phyloP scores from a whole-genome alignment of 2,329 filamentous ascomycete species.

The Microcyclospora tardicrescens region DNA sequence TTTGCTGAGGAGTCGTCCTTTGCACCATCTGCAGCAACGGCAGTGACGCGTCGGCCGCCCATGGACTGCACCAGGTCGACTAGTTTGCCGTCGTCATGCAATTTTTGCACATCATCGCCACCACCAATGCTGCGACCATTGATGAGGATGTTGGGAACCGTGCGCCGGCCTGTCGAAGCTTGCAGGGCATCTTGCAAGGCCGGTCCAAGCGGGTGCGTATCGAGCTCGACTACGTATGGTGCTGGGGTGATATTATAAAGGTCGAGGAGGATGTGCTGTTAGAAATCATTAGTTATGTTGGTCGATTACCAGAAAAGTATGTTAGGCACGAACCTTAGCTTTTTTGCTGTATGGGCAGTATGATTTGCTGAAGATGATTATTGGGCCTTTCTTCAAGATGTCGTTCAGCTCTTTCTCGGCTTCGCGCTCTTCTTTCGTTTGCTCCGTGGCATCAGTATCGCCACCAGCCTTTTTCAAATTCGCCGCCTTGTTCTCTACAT shows the following conservation, averaged over 20 bases:
- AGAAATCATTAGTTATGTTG: slow-evolving; percentile 2
- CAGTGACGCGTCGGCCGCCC: slow-evolving; percentile 52
- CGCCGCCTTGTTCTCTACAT: slow-evolving; percentile 25
- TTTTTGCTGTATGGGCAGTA: slow-evolving; percentile 79
- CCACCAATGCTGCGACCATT: slow-evolving; percentile 83
- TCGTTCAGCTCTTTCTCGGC: slow-evolving; percentile 59
- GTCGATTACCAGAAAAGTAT: background rate
- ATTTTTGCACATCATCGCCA: slow-evolving; percentile 65
- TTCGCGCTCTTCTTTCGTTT: slow-evolving; percentile 41
- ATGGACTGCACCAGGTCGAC: slow-evolving; percentile 59
- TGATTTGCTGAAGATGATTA: slow-evolving; percentile 91
- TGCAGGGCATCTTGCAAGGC: slow-evolving; percentile 57
- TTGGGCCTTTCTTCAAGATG: slow-evolving; percentile 73
- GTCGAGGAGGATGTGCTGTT: slow-evolving; percentile 55
- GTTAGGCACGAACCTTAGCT: slow-evolving; percentile 47
- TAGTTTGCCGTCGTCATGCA: slow-evolving; percentile 50
- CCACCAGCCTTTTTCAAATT: slow-evolving; percentile 23
- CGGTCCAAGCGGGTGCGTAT: slow-evolving; percentile 62
- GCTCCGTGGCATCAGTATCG: slow-evolving; percentile 31
- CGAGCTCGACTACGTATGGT: slow-evolving; percentile 83
- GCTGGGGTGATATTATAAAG: slow-evolving; percentile 71
- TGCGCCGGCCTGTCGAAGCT: slow-evolving; percentile 64
- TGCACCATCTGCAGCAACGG: slow-evolving; percentile 10
- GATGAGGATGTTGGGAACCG: slow-evolving; percentile 85
- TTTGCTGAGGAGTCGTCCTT: slow-evolving; percentile 4